Conservation (phyloP, 1,139 yeast genomes). For the Geotrichum phurueaensis region DNA sequence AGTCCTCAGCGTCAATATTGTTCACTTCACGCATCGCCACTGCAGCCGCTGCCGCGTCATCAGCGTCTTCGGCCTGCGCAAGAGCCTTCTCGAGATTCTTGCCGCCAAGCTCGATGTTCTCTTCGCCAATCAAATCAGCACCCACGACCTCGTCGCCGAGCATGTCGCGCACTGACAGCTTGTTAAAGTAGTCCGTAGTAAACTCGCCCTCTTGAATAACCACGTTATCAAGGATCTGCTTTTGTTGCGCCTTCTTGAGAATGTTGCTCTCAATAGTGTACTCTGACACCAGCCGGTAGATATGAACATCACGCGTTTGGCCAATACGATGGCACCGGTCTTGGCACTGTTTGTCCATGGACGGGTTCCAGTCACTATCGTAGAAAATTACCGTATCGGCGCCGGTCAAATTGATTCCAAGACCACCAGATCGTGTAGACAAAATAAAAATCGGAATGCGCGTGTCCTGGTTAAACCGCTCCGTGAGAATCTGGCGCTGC, state of each 20-base stretch:
- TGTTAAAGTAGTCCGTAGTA: slow-evolving; percentile 92
- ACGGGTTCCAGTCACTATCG: slow-evolving; percentile 99
- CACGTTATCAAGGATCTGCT: slow-evolving; percentile 88
- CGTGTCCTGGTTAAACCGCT: slow-evolving; percentile 80
- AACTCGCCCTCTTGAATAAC: slow-evolving; percentile 98
- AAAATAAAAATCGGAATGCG: slow-evolving; percentile 85
- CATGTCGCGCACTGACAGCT: slow-evolving; percentile 81
- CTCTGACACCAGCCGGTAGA: slow-evolving; percentile 92
- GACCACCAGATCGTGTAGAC: slow-evolving; percentile 95
- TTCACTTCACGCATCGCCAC: slow-evolving; percentile 78
- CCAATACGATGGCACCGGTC: slow-evolving; percentile 99
- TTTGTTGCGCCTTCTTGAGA: slow-evolving; percentile 89
- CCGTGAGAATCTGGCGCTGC: slow-evolving; percentile 91
- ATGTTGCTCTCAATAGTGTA: slow-evolving; percentile 95
- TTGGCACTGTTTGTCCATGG: slow-evolving; percentile 99
- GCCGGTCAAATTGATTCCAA: slow-evolving; percentile 95
- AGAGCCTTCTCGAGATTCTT: slow-evolving; percentile 60
- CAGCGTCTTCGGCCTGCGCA: slow-evolving; percentile 95
- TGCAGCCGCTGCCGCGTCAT: slow-evolving; percentile 88
- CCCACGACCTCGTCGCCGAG: slow-evolving; percentile 54
- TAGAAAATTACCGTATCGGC: slow-evolving; percentile 99
- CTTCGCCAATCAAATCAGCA: slow-evolving; percentile 37
- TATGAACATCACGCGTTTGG: slow-evolving; percentile 95
- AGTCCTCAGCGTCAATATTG: slow-evolving; percentile 77
- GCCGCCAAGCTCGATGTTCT: slow-evolving; percentile 33